phyloP scores from a whole-genome alignment of 1,284 basidiomycete genomes.

The Pyrrhoderma lamaoense region DNA sequence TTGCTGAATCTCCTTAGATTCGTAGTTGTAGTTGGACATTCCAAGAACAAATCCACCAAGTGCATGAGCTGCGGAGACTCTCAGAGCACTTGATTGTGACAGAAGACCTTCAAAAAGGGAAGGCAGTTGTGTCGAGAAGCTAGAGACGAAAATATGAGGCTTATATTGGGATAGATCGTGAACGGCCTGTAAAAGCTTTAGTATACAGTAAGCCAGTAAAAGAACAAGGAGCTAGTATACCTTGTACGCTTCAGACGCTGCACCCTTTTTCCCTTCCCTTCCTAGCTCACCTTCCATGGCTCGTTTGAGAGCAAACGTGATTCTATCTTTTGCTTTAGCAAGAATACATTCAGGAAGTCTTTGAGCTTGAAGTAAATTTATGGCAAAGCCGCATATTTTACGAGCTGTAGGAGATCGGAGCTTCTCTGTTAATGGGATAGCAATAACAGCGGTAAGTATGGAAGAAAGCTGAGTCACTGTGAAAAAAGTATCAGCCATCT shows the following conservation, averaged over 20 bases:
- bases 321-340: conserved; percentile 49
- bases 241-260: conserved; percentile 65
- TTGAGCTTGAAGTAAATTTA: conserved; percentile 63
- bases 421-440: conserved; percentile 52
- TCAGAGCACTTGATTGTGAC: conserved; percentile 51
- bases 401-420: conserved; percentile 73
- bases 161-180: conserved; percentile 59
- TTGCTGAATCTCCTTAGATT: conserved; percentile 5
- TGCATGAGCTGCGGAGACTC: conserved; percentile 64
- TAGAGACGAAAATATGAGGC: conserved; percentile 55
- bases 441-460: conserved; percentile 55
- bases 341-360: conserved; percentile 57
- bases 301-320: conserved; percentile 59
- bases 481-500: not conserved
- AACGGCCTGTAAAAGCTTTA: conserved; percentile 45
- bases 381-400: conserved; percentile 71
- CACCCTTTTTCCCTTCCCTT: conserved; percentile 78
- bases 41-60: conserved; percentile 59
- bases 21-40: conserved; percentile 21
- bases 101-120: conserved; percentile 57
- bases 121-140: conserved; percentile 52
- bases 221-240: conserved; percentile 30
- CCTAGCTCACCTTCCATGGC: conserved; percentile 78
- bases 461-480: conserved; percentile 50
- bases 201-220: conserved; percentile 13